Percentiles rank a stretch among this genome's conserved stretches.
Conservation (phyloP, 2,329 filamentous ascomycete species). For the Dactylella cylindrospora region DNA sequence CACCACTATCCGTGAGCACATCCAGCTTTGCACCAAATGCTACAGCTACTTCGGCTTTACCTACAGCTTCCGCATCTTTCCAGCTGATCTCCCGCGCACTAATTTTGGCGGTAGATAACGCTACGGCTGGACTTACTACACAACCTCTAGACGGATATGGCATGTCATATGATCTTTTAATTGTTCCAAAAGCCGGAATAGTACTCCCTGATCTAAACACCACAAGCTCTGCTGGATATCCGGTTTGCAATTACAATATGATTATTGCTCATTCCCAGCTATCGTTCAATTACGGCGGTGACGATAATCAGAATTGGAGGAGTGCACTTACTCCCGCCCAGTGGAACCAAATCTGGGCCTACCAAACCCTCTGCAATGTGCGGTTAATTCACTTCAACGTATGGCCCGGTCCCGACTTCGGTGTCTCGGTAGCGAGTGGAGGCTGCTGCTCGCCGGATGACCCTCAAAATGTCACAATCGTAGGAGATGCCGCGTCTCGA, state of each 20-base stretch:
- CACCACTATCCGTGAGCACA: conserved; percentile 11
- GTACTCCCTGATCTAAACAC: conserved; percentile 59
- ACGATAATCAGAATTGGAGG: conserved; percentile 51
- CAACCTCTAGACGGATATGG: conserved; percentile 60
- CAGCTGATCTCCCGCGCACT: conserved; percentile 18
- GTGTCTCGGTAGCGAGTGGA: conserved; percentile 53
- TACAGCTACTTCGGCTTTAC: conserved; percentile 6
- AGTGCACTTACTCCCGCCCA: conserved; percentile 61
- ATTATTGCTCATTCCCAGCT: conserved; percentile 61
- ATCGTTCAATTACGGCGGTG: conserved; percentile 58
- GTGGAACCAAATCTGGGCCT: conserved; percentile 61
- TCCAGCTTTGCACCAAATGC: background rate
- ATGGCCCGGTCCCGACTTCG: conserved; percentile 59
- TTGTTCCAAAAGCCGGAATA: conserved; percentile 59
- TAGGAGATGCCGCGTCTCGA: conserved; percentile 54
- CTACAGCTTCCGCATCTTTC: conserved; percentile 13
- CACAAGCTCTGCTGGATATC: conserved; percentile 49
- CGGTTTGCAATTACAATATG: conserved; percentile 61
- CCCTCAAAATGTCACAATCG: conserved; percentile 58
- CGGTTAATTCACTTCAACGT: conserved; percentile 65
- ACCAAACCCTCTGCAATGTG: conserved; percentile 62
- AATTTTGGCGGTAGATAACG: conserved; percentile 16
- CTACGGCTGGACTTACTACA: conserved; percentile 13
- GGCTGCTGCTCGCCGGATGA: conserved; percentile 59
- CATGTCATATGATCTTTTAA: conserved; percentile 60